Conservation (phyloP, 1,284 basidiomycete genomes). For the Cystobasidium sp. region DNA sequence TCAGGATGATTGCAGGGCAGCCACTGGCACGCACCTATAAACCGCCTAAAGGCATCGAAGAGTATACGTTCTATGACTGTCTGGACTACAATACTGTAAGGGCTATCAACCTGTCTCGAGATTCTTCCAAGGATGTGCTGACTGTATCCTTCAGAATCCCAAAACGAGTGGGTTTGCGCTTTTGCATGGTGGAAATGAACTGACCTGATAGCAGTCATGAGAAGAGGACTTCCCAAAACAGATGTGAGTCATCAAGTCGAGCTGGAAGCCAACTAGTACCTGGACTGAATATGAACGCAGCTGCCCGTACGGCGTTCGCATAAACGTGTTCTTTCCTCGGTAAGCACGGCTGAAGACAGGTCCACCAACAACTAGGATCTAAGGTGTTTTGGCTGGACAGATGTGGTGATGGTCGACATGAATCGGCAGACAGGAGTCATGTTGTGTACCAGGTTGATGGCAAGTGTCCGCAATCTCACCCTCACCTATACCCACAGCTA, state of each 20-base stretch:
- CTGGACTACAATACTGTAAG: background rate
- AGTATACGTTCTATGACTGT: slow-evolving; percentile 15
- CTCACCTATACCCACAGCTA: slow-evolving; percentile 14
- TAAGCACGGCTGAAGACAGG: slow-evolving; percentile 3
- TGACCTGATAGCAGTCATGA: background rate
- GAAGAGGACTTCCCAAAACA: slow-evolving; percentile 9
- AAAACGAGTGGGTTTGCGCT: slow-evolving; percentile 5
- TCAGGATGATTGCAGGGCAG: slow-evolving; percentile 13
- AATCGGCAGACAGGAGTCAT: slow-evolving; percentile 6
- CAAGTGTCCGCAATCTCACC: slow-evolving; percentile 13
- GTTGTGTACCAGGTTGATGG: slow-evolving; percentile 10
- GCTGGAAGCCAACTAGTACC: background rate
- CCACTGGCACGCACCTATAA: background rate
- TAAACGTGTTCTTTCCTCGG: slow-evolving; percentile 17
- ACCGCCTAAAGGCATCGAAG: background rate
- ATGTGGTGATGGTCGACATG: slow-evolving; percentile 8
- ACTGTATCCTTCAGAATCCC: background rate
- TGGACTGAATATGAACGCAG: background rate
- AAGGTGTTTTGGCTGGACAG: background rate
- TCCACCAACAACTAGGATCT: background rate
- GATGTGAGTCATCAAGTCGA: background rate
- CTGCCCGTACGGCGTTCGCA: background rate
- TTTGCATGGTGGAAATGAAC: background rate
- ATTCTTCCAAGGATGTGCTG: background rate
- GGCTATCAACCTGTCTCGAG: background rate